Percentiles rank a stretch among this genome's conserved stretches.
Evolutionary conservation across 2,329 filamentous ascomycete species (phyloP).

Genomic region (Fusarium kyushuense): DNA sequence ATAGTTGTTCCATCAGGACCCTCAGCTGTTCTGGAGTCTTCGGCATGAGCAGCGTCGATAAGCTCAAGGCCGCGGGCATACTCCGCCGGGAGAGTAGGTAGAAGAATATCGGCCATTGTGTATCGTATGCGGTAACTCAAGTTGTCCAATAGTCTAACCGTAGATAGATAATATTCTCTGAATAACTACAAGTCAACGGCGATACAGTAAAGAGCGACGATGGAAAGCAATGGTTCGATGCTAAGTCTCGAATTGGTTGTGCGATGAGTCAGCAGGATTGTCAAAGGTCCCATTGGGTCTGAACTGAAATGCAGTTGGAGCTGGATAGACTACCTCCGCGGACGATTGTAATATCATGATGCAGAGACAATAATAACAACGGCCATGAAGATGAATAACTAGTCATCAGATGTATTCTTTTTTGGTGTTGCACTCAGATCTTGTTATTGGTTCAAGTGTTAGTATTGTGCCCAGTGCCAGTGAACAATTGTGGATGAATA

Average conservation of each 20-base stretch:
- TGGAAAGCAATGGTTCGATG: background rate
- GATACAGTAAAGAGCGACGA: background rate
- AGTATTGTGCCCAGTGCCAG: background rate
- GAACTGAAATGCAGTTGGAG: background rate
- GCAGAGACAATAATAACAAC: background rate
- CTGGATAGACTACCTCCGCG: slow-evolving; percentile 6
- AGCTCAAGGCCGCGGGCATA: slow-evolving; percentile 68
- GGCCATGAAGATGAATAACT: background rate
- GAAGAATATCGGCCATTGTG: slow-evolving; percentile 40
- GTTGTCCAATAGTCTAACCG: background rate
- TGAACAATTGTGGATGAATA: background rate
- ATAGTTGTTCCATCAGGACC: slow-evolving; percentile 59
- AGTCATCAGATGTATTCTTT: background rate
- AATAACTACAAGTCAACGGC: background rate
- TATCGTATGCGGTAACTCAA: background rate
- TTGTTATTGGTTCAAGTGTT: background rate
- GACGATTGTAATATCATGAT: slow-evolving; percentile 3
- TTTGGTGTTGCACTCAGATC: background rate
- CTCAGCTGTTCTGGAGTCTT: slow-evolving; percentile 55
- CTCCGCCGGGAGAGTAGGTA: slow-evolving; percentile 54
- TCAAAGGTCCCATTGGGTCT: slow-evolving; percentile 38
- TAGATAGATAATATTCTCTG: background rate
- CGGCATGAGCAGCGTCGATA: slow-evolving; percentile 74
- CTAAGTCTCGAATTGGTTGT: slow-evolving; percentile 18
- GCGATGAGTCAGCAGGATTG: slow-evolving; percentile 47